phyloP scores from a whole-genome alignment of 805 yeast species.

The Scheffersomyces stipitis region DNA sequence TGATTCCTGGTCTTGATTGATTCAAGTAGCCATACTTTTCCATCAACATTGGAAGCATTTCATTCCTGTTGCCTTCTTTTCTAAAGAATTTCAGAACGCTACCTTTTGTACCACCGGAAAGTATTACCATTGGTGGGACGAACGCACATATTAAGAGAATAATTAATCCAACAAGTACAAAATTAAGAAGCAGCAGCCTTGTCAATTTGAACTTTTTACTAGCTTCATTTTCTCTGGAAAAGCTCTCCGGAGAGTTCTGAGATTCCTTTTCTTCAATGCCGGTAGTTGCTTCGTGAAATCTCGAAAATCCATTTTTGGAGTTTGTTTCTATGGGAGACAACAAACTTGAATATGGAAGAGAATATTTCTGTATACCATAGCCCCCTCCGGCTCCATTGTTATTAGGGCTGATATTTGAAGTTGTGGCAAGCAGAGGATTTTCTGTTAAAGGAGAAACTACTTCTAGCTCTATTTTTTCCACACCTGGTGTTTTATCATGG shows the following conservation, averaged over 20 bases:
- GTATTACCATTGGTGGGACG: constrained; percentile 22
- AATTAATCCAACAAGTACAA: constrained; percentile 8
- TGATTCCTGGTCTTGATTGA: background rate
- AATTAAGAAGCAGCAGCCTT: too few relatives aligned
- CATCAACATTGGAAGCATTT: constrained; percentile 3
- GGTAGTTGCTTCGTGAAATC: background rate
- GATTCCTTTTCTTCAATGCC: background rate
- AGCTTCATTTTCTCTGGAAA: background rate
- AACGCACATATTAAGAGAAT: constrained; percentile 15
- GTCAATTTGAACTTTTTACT: background rate
- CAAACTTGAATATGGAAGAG: background rate
- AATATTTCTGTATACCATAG: too few relatives aligned
- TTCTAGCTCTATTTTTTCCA: too few relatives aligned
- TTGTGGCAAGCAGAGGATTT: too few relatives aligned
- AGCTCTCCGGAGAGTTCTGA: background rate
- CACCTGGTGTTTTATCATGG: too few relatives aligned
- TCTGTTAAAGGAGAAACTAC: too few relatives aligned
- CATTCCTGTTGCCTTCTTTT: constrained; percentile 17
- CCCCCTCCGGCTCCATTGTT: too few relatives aligned
- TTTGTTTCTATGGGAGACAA: background rate
- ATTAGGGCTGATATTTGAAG: too few relatives aligned
- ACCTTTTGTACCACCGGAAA: constrained; percentile 30
- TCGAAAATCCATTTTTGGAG: background rate
- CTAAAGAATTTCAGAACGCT: constrained; percentile 26
- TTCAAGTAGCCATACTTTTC: constrained; percentile 2